A percentile compares a stretch with the other conserved stretches of the same genome.
phyloP scores from a whole-genome alignment of 257 asterid species.

The Penstemon barbatus region DNA sequence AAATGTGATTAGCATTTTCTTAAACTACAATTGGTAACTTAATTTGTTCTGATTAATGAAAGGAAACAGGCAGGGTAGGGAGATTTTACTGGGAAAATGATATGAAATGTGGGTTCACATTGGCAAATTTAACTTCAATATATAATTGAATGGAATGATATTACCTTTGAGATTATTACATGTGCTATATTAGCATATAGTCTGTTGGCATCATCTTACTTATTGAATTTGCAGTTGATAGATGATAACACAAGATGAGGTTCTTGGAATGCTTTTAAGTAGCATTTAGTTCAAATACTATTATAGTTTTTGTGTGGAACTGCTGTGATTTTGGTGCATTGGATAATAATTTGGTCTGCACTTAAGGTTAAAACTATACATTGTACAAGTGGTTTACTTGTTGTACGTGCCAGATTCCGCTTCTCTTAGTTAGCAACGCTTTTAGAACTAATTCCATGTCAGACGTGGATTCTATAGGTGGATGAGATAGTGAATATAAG shows the following conservation, averaged over 20 bases:
- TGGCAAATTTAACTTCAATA: too few species aligned
- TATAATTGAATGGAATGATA: background rate
- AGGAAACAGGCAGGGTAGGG: background rate
- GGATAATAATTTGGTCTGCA: slow-evolving; percentile 1
- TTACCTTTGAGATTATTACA: background rate
- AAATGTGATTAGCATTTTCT: background rate
- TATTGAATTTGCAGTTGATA: slow-evolving; percentile 1
- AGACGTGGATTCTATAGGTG: slow-evolving; percentile 51
- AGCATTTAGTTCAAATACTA: background rate
- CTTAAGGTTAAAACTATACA: background rate
- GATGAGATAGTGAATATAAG: slow-evolving; percentile 92
- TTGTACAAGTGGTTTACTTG: background rate
- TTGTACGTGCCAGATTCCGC: slow-evolving; percentile 3
- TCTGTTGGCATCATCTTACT: background rate
- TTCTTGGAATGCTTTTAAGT: slow-evolving; percentile 5
- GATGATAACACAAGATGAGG: background rate
- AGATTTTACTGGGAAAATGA: background rate
- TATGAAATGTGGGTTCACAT: background rate
- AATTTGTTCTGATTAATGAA: background rate
- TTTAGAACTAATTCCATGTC: slow-evolving; percentile 21
- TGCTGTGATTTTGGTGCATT: background rate
- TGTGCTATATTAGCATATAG: background rate
- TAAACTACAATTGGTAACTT: background rate
- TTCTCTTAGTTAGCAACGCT: slow-evolving; percentile 12
- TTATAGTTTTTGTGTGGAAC: background rate